These are phyloP conservation scores for Penicillium argentinense DNA, from an alignment of 495 filamentous ascomycete species.

Conservation along the genomic window DNA sequence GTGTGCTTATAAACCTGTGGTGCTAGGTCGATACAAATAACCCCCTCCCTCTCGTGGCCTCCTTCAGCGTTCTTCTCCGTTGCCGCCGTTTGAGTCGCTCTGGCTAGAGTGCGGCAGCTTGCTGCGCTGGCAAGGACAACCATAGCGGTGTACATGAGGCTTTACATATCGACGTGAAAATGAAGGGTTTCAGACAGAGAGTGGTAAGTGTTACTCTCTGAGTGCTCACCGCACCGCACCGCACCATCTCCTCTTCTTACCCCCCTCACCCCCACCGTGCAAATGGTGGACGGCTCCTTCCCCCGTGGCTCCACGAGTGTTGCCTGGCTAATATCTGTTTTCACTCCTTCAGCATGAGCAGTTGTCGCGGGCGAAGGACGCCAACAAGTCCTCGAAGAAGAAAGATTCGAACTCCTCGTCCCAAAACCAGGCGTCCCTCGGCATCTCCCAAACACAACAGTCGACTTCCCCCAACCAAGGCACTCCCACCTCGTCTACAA, in stretches of 20 bases:
- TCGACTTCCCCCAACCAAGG: constrained; percentile 61
- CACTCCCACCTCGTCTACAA: constrained; percentile 82
- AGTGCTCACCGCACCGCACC: constrained; percentile 13
- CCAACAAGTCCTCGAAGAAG: constrained; percentile 92
- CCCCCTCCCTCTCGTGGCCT: constrained; percentile 25
- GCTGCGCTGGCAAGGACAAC: constrained; percentile 41
- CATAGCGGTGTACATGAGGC: constrained; percentile 41
- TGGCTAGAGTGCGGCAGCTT: constrained; percentile 41
- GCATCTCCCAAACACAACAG: constrained; percentile 52
- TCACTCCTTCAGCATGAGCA: constrained; percentile 61
- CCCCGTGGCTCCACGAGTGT: too few relatives aligned
- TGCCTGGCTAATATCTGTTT: not conserved
- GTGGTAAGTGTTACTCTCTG: constrained; percentile 68
- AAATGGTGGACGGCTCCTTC: constrained; percentile 16
- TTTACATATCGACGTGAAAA: constrained; percentile 51
- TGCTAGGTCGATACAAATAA: constrained; percentile 38
- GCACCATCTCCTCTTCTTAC: constrained; percentile 16
- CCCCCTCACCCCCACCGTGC: constrained; percentile 14
- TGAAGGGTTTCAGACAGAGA: constrained; percentile 98
- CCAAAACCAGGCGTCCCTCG: constrained; percentile 43
- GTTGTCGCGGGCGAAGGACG: constrained; percentile 93
- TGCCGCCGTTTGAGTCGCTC: constrained; percentile 24
- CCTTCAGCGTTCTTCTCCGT: constrained; percentile 23
- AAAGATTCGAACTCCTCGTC: constrained; percentile 79
- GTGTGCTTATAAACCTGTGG: constrained; percentile 32